Conservation (phyloP, 768 basidiomycete species). For the Mycena rosella region DNA sequence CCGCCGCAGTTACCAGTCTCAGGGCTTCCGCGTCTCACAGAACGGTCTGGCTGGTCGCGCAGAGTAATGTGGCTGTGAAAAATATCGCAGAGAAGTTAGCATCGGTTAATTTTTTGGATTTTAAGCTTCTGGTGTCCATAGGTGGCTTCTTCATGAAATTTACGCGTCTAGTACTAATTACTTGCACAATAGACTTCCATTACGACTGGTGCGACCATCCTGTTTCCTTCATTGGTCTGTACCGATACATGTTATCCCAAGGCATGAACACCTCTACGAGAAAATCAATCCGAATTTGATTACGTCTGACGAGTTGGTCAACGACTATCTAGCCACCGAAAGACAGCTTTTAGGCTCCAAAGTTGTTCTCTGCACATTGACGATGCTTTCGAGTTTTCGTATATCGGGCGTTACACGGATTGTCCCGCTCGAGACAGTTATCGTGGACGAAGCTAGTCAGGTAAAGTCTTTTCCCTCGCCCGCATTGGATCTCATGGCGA, state of each 20-base stretch:
- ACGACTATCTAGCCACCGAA: conserved; percentile 39
- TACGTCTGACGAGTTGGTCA: conserved; percentile 51
- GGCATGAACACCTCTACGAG: conserved; percentile 81
- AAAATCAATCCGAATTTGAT: conserved; percentile 63
- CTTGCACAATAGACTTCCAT: conserved; percentile 61
- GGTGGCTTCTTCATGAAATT: neutral
- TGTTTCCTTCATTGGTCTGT: conserved; percentile 16
- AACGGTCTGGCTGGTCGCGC: conserved; percentile 76
- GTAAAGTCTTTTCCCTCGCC: conserved; percentile 51
- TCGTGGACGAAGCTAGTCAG: conserved; percentile 70
- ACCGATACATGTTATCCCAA: conserved; percentile 42
- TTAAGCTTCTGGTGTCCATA: conserved; percentile 73
- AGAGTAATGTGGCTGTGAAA: conserved; percentile 85
- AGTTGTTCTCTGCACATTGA: conserved; percentile 76
- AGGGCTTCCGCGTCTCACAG: conserved; percentile 41
- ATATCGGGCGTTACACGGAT: conserved; percentile 42
- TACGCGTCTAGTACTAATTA: neutral
- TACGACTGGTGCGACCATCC: conserved; percentile 64
- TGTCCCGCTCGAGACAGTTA: conserved; percentile 54
- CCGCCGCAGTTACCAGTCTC: conserved; percentile 57
- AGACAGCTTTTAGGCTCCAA: conserved; percentile 53
- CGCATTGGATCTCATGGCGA: neutral
- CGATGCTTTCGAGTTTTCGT: conserved; percentile 65
- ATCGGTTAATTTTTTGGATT: conserved; percentile 58
- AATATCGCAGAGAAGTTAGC: conserved; percentile 82